Evolutionary conservation across 805 yeast species (phyloP), one percentile per base, ranked within the genome.

Genomic region (Maudiozyma serrabonitensis): DNA sequence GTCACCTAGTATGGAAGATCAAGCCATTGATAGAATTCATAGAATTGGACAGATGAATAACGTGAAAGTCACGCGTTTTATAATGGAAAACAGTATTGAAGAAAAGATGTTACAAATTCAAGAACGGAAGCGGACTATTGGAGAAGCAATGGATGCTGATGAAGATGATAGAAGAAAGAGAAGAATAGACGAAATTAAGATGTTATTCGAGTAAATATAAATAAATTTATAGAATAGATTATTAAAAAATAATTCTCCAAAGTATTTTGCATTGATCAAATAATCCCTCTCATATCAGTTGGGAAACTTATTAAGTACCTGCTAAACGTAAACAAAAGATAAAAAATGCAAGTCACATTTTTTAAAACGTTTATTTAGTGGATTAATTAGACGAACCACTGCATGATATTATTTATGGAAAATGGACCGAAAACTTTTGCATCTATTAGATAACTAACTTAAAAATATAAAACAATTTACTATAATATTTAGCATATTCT

Each of bases 1-100:
- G 97, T 86, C 93, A 31, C 95, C 87, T 43, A 87, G 95, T 45
- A 80, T 84, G 48, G 96, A 88, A 59, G 87, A 86, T 46, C 96
- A 88, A 64, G 96, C 96, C 0, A 86, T 89, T 52, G 96, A 89
- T 67, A 71, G 98, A 58, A 76, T 91, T 16, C 96, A 90, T 61
- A 75, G 98, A 56, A 86, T 91, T 61, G 97, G 98, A 0, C 98
- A 90, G 62, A 70, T 70, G 11, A 76, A 73, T 25, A 75, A 74
- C 41, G 97, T 91, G 13, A 79, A 77, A 53, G 89, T 90, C 31
- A 72, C 79, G 1, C 69, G 97, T 51, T 90, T 90, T 59, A 87
- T 90, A 42, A 81, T 90, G 67, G 82, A 82, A 56, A 80, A 81
- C 44, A 81, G 91, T 51, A 86, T 90, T 21, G 98, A 90, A 62